These are phyloP conservation scores for Botryotinia narcissicola DNA, from an alignment of 2,329 filamentous ascomycete genomes.

Conservation along the genomic window DNA sequence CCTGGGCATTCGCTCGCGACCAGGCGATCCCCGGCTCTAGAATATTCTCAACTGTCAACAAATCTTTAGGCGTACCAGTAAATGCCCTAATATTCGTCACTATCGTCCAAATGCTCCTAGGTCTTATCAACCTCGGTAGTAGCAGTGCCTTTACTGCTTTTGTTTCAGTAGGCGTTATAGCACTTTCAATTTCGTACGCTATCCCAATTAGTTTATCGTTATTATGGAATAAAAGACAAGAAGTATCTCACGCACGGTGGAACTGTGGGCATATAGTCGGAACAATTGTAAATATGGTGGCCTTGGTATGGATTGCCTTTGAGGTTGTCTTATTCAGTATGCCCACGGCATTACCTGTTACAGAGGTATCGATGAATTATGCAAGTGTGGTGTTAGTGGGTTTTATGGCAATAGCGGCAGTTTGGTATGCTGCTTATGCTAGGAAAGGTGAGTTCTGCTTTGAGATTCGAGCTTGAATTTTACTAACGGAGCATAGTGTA, in stretches of 20 bases:
- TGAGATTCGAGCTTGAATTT: not conserved
- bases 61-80: constrained; percentile 59
- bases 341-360: constrained; percentile 57
- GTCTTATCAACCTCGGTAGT: constrained; percentile 67
- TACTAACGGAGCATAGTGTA: constrained; percentile 24
- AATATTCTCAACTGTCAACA: constrained; percentile 61
- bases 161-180: constrained; percentile 67
- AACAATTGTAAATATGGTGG: constrained; percentile 57
- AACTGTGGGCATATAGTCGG: constrained; percentile 56
- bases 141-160: constrained; percentile 69
- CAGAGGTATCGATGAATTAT: constrained; percentile 56
- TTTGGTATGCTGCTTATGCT: constrained; percentile 52
- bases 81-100: constrained; percentile 63
- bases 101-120: constrained; percentile 63
- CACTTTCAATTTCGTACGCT: constrained; percentile 69
- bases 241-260: constrained; percentile 54
- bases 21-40: constrained; percentile 62
- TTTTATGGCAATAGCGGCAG: constrained; percentile 50
- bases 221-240: constrained; percentile 58
- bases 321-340: constrained; percentile 65
- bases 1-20: constrained; percentile 66
- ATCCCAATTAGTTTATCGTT: constrained; percentile 71
- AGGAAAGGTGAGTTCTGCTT: constrained; percentile 45
- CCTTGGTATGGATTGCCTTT: constrained; percentile 55
- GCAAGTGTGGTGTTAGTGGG: constrained; percentile 52